Conservation (phyloP, 1,139 yeast species). For the Nadsonia commutata region DNA sequence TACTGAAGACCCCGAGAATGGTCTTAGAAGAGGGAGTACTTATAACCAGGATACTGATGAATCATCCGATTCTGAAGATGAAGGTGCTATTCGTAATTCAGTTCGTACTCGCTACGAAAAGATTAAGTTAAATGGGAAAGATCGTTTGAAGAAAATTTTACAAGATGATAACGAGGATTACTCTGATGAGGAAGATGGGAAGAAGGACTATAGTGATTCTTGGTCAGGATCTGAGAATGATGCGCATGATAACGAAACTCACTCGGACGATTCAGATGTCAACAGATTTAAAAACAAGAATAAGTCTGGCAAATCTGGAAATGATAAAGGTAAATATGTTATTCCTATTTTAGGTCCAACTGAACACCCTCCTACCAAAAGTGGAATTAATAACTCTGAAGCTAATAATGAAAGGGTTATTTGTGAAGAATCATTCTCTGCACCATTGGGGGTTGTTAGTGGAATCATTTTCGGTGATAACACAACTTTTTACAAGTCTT, state of each 20-base stretch:
- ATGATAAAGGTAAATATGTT: constrained; percentile 17
- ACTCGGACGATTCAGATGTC: not conserved
- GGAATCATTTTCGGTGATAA: constrained; percentile 63
- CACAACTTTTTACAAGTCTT: constrained; percentile 33
- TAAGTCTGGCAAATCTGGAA: constrained; percentile 12
- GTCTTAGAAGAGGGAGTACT: not conserved
- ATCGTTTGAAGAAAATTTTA: not conserved
- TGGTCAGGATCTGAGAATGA: not conserved
- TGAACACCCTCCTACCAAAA: constrained; percentile 39
- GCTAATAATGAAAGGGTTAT: constrained; percentile 47
- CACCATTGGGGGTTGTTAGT: constrained; percentile 73
- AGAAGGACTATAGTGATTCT: not conserved
- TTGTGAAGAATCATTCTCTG: constrained; percentile 44
- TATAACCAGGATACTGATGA: not conserved
- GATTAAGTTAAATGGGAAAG: not conserved
- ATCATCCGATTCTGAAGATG: not conserved
- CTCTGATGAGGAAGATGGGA: constrained; percentile 2
- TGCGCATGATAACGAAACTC: not conserved
- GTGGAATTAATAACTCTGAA: constrained; percentile 37
- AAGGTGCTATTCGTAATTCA: not conserved
- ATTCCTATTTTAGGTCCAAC: constrained; percentile 35
- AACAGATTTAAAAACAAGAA: constrained; percentile 6
- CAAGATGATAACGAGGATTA: not conserved
- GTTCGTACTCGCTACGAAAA: not conserved
- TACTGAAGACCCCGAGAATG: not conserved